These are phyloP conservation scores for Didymella pinodella DNA, from an alignment of 2,329 filamentous ascomycete species.

Conservation along the genomic window DNA sequence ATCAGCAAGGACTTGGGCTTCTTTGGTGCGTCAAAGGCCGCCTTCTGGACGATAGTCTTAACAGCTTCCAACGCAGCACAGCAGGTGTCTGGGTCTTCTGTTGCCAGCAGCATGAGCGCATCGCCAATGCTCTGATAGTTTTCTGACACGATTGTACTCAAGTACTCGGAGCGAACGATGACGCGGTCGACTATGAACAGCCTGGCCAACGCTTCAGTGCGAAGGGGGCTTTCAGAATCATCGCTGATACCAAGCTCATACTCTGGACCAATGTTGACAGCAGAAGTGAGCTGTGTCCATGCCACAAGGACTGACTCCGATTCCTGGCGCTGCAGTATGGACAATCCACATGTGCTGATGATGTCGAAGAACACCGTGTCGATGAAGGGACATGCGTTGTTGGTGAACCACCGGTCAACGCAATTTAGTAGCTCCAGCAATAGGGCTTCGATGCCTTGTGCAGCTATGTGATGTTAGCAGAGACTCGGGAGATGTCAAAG, in stretches of 20 bases:
- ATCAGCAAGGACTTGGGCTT: slow-evolving; percentile 33
- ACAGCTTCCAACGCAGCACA: slow-evolving; percentile 34
- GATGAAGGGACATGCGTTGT: slow-evolving; percentile 43
- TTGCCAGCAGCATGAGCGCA: slow-evolving; percentile 34
- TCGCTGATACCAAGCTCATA: slow-evolving; percentile 24
- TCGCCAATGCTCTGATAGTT: slow-evolving; percentile 35
- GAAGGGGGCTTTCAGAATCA: slow-evolving; percentile 25
- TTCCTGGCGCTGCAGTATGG: slow-evolving; percentile 32
- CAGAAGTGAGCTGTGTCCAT: slow-evolving; percentile 32
- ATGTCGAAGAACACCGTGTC: slow-evolving; percentile 51
- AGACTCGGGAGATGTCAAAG: background rate
- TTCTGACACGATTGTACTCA: slow-evolving; percentile 24
- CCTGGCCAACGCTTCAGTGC: slow-evolving; percentile 33
- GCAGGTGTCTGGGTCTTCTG: slow-evolving; percentile 40
- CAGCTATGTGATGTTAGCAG: slow-evolving; percentile 23
- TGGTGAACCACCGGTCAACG: slow-evolving; percentile 26
- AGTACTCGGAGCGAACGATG: slow-evolving; percentile 29
- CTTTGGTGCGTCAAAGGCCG: slow-evolving; percentile 15
- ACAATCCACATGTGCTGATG: slow-evolving; percentile 37
- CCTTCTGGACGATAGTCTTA: slow-evolving; percentile 27
- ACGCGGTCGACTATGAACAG: slow-evolving; percentile 38
- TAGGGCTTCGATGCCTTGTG: slow-evolving; percentile 27
- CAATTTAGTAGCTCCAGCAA: slow-evolving; percentile 30
- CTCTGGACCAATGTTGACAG: slow-evolving; percentile 33
- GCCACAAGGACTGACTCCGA: slow-evolving; percentile 25